phyloP scores from a whole-genome alignment of 2,329 filamentous ascomycete species.

The Boeremia lycopersici region DNA sequence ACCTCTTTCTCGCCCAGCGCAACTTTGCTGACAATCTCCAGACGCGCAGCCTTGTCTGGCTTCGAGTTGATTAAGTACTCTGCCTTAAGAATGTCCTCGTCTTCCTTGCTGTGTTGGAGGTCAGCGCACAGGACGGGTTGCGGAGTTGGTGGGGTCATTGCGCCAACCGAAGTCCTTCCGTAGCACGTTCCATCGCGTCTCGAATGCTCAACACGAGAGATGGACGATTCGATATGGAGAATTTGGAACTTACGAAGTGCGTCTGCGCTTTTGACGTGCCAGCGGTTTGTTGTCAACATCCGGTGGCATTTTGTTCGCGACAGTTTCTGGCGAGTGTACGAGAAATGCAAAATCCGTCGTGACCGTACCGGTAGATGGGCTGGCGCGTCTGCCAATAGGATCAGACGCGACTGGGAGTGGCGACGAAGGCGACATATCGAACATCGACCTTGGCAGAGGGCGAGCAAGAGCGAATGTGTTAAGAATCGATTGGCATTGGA shows the following conservation, averaged over 20 bases:
- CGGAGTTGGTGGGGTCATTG: conserved; percentile 28
- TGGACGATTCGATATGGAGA: conserved; percentile 19
- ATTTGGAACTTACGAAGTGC: conserved; percentile 60
- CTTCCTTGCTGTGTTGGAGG: conserved; percentile 60
- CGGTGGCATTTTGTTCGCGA: conserved; percentile 62
- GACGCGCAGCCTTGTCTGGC: conserved; percentile 86
- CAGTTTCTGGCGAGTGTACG: conserved; percentile 63
- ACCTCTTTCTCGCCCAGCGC: conserved; percentile 94
- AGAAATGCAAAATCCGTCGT: conserved; percentile 58
- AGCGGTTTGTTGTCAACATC: conserved; percentile 65
- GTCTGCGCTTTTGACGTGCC: conserved; percentile 64
- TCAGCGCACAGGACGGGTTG: conserved; percentile 28
- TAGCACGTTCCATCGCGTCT: conserved; percentile 41
- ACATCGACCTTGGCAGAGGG: conserved; percentile 2
- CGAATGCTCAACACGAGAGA: conserved; percentile 25
- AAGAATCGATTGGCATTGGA: conserved; percentile 20
- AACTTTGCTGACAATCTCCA: conserved; percentile 82
- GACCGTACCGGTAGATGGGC: conserved; percentile 19
- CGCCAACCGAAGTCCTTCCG: conserved; percentile 28
- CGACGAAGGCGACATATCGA: conserved; percentile 31
- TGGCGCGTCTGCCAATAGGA: conserved; percentile 33
- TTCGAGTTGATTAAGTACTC: conserved; percentile 86
- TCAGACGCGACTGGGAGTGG: conserved; percentile 34
- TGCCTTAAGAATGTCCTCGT: conserved; percentile 85
- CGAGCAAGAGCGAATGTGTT: conserved; percentile 9